phyloP scores from a whole-genome alignment of 805 yeast species.

The Yarrowia alimentaria region DNA sequence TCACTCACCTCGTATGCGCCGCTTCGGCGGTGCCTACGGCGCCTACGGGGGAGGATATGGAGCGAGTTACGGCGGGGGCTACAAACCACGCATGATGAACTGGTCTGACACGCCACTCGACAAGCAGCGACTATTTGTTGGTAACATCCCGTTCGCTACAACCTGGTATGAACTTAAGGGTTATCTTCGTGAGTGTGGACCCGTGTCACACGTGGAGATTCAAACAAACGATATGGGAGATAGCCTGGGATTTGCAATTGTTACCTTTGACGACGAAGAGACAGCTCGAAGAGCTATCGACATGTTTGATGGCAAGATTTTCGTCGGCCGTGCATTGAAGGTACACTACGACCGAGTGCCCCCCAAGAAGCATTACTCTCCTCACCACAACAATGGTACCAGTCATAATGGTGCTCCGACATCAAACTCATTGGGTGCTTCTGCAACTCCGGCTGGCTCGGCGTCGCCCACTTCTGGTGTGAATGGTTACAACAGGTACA shows the following conservation, averaged over 20 bases:
- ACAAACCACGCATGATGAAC: conserved; percentile 21
- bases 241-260: conserved; percentile 65
- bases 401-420: conserved; percentile 14
- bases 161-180: conserved; percentile 39
- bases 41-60: conserved; percentile 10
- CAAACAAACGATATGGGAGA: conserved; percentile 43
- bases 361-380: conserved; percentile 27
- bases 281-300: conserved; percentile 52
- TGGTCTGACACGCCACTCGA: conserved; percentile 30
- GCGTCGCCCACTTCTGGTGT: neutral
- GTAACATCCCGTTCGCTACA: conserved; percentile 40
- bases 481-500: conserved; percentile 26
- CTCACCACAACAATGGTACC: conserved; percentile 4
- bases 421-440: conserved; percentile 11
- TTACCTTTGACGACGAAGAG: conserved; percentile 47
- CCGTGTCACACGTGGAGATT: conserved; percentile 42
- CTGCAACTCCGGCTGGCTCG: conserved; percentile 19
- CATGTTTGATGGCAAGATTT: conserved; percentile 51
- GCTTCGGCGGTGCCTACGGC: conserved; percentile 18
- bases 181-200: conserved; percentile 35
- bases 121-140: conserved; percentile 39
- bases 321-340: conserved; percentile 59
- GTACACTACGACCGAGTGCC: conserved; percentile 52
- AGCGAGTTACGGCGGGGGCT: conserved; percentile 14
- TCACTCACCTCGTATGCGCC: conserved; percentile 22